These are phyloP conservation scores for Suillus ampliporus DNA, from an alignment of 768 basidiomycete genomes.

Conservation along the genomic window DNA sequence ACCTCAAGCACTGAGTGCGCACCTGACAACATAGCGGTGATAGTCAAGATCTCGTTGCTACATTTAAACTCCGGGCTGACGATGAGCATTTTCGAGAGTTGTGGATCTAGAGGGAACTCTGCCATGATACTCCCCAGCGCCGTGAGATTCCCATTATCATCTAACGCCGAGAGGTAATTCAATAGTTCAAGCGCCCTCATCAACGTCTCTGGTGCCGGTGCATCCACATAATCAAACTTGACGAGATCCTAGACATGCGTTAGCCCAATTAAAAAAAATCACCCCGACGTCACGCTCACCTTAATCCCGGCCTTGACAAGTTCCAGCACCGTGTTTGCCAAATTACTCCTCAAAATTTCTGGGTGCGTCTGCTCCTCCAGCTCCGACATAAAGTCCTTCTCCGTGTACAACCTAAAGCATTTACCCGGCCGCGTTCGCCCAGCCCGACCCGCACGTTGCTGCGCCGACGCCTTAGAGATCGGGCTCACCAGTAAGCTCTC, in stretches of 20 bases:
- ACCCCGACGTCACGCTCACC: slow-evolving; percentile 40
- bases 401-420: slow-evolving; percentile 96
- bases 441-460: slow-evolving; percentile 95
- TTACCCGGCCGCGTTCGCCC: slow-evolving; percentile 96
- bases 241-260: slow-evolving; percentile 68
- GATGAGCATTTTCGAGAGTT: slow-evolving; percentile 94
- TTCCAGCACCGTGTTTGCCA: slow-evolving; percentile 93
- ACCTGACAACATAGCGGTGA: slow-evolving; percentile 97
- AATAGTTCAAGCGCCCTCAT: slow-evolving; percentile 97
- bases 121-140: slow-evolving; percentile 91
- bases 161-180: slow-evolving; percentile 90
- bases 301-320: slow-evolving; percentile 94
- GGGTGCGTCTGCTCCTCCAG: slow-evolving; percentile 98
- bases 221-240: slow-evolving; percentile 87
- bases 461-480: slow-evolving; percentile 96
- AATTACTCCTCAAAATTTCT: slow-evolving; percentile 91
- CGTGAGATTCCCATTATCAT: slow-evolving; percentile 93
- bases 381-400: slow-evolving; percentile 96
- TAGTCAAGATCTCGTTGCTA: slow-evolving; percentile 93
- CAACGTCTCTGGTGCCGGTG: slow-evolving; percentile 93
- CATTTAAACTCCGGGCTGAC: slow-evolving; percentile 94
- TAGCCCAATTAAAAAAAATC: slow-evolving; percentile 2
- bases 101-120: slow-evolving; percentile 98
- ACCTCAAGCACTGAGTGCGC: not conserved
- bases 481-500: slow-evolving; percentile 95